phyloP scores from a whole-genome alignment of 2,329 filamentous ascomycete genomes.

The Xylariaceae sp. region DNA sequence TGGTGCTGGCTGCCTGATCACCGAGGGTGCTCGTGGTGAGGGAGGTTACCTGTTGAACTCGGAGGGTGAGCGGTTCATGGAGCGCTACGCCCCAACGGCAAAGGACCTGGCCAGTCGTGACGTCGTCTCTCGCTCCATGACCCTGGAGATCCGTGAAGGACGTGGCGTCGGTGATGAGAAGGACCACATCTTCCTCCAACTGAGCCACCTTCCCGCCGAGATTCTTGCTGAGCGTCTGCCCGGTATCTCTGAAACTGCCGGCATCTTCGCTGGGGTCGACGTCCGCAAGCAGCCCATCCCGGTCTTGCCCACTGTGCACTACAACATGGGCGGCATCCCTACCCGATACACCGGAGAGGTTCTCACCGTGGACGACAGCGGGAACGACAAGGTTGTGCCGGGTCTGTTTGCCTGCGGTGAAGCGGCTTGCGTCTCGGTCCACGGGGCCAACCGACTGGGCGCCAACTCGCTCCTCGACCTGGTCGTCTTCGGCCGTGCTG shows the following conservation, averaged over 20 bases:
- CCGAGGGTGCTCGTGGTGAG: conserved; percentile 94
- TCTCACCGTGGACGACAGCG: conserved; percentile 74
- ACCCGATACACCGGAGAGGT: conserved; percentile 97
- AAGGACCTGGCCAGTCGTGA: conserved; percentile 97
- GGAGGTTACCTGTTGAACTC: conserved; percentile 97
- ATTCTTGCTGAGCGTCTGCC: conserved; percentile 93
- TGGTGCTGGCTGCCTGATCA: conserved; percentile 94
- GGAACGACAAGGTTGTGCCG: conserved; percentile 87
- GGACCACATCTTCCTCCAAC: conserved; percentile 97
- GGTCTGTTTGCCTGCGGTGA: conserved; percentile 96
- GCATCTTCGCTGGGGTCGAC: conserved; percentile 95
- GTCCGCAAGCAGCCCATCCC: conserved; percentile 96
- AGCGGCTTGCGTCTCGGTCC: conserved; percentile 94
- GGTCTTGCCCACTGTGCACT: conserved; percentile 93
- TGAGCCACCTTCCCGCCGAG: conserved; percentile 88
- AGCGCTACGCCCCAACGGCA: conserved; percentile 92
- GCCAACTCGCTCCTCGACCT: conserved; percentile 97
- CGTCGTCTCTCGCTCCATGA: conserved; percentile 96
- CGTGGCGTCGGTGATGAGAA: conserved; percentile 95
- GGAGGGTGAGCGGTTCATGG: conserved; percentile 98
- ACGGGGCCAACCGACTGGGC: conserved; percentile 94
- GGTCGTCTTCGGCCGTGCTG: conserved; percentile 94
- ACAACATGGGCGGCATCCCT: conserved; percentile 99
- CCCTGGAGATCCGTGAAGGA: conserved; percentile 93
- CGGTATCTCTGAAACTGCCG: conserved; percentile 96